Evolutionary conservation across 495 filamentous ascomycete species (phyloP), one percentile per base, ranked within the genome.

Genomic region (Aspergillus olivimuriae): DNA sequence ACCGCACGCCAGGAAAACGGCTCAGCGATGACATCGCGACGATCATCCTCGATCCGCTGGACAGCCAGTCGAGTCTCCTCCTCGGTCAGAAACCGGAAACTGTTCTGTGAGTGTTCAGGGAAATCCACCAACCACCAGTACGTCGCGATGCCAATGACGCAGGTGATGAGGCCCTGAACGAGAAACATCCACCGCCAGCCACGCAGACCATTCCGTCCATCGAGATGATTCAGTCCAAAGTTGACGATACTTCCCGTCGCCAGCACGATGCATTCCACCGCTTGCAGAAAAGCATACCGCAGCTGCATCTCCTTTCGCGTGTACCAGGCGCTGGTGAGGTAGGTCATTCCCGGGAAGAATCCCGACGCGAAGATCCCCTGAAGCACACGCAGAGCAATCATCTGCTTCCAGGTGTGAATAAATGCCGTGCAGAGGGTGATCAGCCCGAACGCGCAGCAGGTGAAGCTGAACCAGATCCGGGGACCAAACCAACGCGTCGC

Each of bases 51-150:
- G 47, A 88, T 83, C 15, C 81, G 66, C 12, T 64, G 66, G 3
- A 77, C 57, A 5, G 81, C 76, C 4, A 86, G 46, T 9, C 65
- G 58, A 4, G 74, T 72, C 56, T 87, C 84, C 14, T 69, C 62
- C 2, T 72, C 46, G 7, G 74, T 75, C 18, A 89, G 67, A 53
- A 89, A 89, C 41, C 45, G 62, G 50, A 83, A 81, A 58, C 78
- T 82, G 3, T 60, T 60, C 36, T 76, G 69, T 0, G 80, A 70
- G 6, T 81, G 75, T 41, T 89, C 84, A 0, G 86, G 86, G 48
- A 91, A 91, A 50, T 88, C 85, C 19, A 89, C 71, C 57, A 89
- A 87, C 83, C 82, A 88, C 66, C 78, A 83, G 51, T 83, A 89
- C 0, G 82, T 87, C 3, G 72, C 40, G n/a, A 85, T 50, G 4